Conservation (phyloP, 139 green algal species). For the Closterium sp. region DNA sequence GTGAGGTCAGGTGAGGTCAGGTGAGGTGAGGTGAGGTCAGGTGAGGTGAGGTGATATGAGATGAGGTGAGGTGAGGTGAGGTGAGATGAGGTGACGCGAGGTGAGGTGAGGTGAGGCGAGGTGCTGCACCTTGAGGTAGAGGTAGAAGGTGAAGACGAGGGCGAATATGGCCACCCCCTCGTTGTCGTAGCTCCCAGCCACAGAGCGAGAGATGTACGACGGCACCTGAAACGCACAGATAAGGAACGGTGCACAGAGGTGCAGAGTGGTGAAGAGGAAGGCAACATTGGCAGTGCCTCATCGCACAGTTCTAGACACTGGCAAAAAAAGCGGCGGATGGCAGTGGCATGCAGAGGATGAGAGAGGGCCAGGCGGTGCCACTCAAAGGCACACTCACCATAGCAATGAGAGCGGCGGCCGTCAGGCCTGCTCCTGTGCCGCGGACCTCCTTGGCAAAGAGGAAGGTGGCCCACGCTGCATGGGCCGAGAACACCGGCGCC, state of each 20-base stretch:
- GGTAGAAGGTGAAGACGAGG: slow-evolving; percentile 64
- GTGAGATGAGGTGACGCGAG: too few relatives aligned
- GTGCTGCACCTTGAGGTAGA: slow-evolving; percentile 56
- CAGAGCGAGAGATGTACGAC: slow-evolving; percentile 68
- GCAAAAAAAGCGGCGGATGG: too few relatives aligned
- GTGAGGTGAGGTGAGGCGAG: neutral
- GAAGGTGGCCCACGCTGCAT: slow-evolving; percentile 81
- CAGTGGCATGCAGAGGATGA: too few relatives aligned
- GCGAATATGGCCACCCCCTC: slow-evolving; percentile 90
- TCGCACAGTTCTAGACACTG: too few relatives aligned
- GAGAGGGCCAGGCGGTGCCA: too few relatives aligned
- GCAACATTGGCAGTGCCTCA: too few relatives aligned
- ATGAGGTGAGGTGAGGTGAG: slow-evolving; percentile 65
- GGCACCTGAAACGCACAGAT: slow-evolving; percentile 52
- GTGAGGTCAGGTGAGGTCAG: neutral
- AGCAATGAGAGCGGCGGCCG: slow-evolving; percentile 79
- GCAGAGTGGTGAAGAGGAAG: too few relatives aligned
- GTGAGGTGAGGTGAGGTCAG: neutral
- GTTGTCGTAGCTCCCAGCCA: slow-evolving; percentile 72
- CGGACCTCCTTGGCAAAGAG: slow-evolving; percentile 68
- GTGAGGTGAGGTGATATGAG: too few relatives aligned
- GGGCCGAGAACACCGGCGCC: slow-evolving; percentile 86
- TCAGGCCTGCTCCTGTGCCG: slow-evolving; percentile 77
- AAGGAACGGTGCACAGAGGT: too few relatives aligned
- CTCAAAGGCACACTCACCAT: slow-evolving; percentile 68